Percentiles rank a stretch among this genome's conserved stretches.
Evolutionary conservation across 2,329 filamentous ascomycete species (phyloP).

Genomic region (Ophiobolus disseminans): DNA sequence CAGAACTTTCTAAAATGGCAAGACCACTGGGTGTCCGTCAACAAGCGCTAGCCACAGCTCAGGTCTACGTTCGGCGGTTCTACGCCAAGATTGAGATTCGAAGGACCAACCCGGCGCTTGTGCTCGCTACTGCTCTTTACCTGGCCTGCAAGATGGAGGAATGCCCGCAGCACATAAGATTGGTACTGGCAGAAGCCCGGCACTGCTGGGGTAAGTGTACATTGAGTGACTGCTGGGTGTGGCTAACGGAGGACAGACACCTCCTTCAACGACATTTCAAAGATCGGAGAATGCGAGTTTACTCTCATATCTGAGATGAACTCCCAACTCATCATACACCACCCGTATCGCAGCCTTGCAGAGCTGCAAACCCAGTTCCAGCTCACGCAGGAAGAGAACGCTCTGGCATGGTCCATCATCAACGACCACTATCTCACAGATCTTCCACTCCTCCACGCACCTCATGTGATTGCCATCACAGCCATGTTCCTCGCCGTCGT

Average conservation of each 20-base stretch:
- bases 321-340: constrained; percentile 87
- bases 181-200: constrained; percentile 85
- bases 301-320: constrained; percentile 89
- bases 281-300: constrained; percentile 93
- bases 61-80: constrained; percentile 93
- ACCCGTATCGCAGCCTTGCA: constrained; percentile 83
- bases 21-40: constrained; percentile 86
- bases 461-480: constrained; percentile 87
- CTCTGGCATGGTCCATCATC: constrained; percentile 80
- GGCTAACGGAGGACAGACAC: constrained; percentile 35
- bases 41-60: constrained; percentile 91
- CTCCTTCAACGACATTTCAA: constrained; percentile 70
- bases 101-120: constrained; percentile 89
- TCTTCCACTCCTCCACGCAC: constrained; percentile 81
- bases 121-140: constrained; percentile 92
- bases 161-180: constrained; percentile 91
- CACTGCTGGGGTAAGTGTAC: constrained; percentile 60
- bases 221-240: neutral
- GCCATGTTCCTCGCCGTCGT: constrained; percentile 86
- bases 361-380: constrained; percentile 73
- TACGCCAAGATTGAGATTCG: constrained; percentile 91
- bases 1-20: constrained; percentile 78
- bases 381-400: constrained; percentile 78
- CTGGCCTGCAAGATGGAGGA: constrained; percentile 98
- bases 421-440: constrained; percentile 95